phyloP scores from a whole-genome alignment of 805 yeast genomes.

The Teunomyces funiuensis region DNA sequence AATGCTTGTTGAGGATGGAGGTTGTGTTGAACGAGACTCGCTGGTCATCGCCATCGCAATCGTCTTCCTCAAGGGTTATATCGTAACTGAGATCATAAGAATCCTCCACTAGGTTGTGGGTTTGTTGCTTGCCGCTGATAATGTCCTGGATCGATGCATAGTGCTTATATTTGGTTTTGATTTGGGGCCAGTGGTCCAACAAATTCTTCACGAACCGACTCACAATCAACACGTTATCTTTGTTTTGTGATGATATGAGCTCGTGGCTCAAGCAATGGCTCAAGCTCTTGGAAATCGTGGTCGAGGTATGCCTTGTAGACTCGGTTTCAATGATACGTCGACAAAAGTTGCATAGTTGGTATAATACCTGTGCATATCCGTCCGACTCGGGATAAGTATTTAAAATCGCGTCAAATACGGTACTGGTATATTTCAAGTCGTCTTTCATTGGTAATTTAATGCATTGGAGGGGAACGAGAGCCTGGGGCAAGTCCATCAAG shows the following conservation, averaged over 20 bases:
- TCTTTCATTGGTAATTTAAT: constrained; percentile 56
- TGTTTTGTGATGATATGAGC: constrained; percentile 33
- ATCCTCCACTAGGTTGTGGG: constrained; percentile 17
- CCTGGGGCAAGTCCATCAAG: constrained; percentile 51
- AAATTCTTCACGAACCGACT: constrained; percentile 54
- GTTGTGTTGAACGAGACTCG: constrained; percentile 17
- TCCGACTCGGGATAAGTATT: constrained; percentile 16
- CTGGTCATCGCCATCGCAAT: constrained; percentile 11
- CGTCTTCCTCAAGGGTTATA: constrained; percentile 26
- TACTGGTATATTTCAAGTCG: constrained; percentile 42
- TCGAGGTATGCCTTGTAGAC: constrained; percentile 45
- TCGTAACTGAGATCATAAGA: constrained; percentile 36
- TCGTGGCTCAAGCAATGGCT: constrained; percentile 60
- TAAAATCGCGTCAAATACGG: constrained; percentile 35
- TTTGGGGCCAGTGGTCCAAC: constrained; percentile 48
- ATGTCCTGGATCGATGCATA: background rate
- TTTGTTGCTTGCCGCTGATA: background rate
- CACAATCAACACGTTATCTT: constrained; percentile 51
- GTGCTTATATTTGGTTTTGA: constrained; percentile 17
- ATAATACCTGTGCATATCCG: constrained; percentile 29
- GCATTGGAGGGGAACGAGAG: constrained; percentile 51
- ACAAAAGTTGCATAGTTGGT: constrained; percentile 45
- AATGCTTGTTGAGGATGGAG: constrained; percentile 11
- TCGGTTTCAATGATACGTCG: constrained; percentile 35
- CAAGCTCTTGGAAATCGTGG: constrained; percentile 46